These are phyloP conservation scores for Thuja plicata DNA, from an alignment of 83 land plant species.

Conservation along the genomic window DNA sequence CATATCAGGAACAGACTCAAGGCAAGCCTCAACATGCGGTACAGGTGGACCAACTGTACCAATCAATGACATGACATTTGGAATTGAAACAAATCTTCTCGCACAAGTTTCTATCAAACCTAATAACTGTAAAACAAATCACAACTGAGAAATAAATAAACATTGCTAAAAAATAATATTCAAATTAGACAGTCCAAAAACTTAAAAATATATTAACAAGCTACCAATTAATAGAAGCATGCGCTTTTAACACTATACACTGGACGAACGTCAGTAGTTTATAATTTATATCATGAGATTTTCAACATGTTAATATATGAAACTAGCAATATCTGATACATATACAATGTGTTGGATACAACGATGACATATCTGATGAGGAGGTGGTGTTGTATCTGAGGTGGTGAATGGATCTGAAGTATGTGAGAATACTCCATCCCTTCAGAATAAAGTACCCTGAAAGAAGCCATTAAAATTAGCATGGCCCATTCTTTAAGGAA, in stretches of 20 bases:
- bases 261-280: neutral
- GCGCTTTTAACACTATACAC: neutral
- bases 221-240: neutral
- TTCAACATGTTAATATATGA: neutral
- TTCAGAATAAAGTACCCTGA: too few relatives aligned
- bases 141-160: too few relatives aligned
- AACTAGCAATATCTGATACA: too few relatives aligned
- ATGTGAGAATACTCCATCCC: too few relatives aligned
- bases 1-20: too few relatives aligned
- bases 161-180: neutral
- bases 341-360: too few relatives aligned
- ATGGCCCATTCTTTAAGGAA: too few relatives aligned
- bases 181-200: neutral
- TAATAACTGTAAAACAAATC: slow-evolving; percentile 26
- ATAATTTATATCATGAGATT: neutral
- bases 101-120: slow-evolving; percentile 99
- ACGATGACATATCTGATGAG: neutral
- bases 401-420: too few relatives aligned
- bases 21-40: too few relatives aligned
- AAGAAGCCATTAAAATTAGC: too few relatives aligned
- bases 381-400: too few relatives aligned
- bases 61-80: slow-evolving; percentile 73
- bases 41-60: slow-evolving; percentile 99
- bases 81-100: slow-evolving; percentile 89
- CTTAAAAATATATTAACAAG: slow-evolving; percentile 1